These are phyloP conservation scores for Pyricularia grisea DNA, from an alignment of 2,329 filamentous ascomycete species.

Conservation along the genomic window DNA sequence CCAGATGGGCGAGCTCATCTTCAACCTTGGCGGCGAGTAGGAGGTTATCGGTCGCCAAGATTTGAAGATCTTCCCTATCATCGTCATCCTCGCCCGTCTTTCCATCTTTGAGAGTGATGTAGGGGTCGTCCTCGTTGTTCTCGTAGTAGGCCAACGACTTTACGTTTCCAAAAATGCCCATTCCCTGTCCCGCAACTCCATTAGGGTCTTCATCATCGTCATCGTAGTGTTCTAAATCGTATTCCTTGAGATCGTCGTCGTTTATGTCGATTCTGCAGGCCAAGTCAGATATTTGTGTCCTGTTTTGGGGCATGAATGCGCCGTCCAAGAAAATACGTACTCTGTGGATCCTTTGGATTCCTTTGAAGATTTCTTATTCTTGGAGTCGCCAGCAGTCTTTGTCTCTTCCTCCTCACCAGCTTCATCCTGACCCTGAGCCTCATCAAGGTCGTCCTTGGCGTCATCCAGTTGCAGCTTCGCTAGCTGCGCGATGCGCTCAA, in stretches of 20 bases:
- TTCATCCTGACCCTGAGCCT: conserved; percentile 40
- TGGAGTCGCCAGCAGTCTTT: conserved; percentile 14
- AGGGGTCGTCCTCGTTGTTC: conserved; percentile 90
- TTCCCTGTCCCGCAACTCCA: conserved; percentile 50
- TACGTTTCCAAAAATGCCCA: conserved; percentile 92
- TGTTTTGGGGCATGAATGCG: neutral
- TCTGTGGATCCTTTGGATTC: conserved; percentile 22
- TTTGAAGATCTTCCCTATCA: conserved; percentile 87
- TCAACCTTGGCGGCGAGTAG: conserved; percentile 89
- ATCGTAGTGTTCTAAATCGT: conserved; percentile 93
- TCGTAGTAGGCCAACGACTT: conserved; percentile 91
- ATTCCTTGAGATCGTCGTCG: conserved; percentile 90
- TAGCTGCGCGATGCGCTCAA: conserved; percentile 63
- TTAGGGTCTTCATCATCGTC: conserved; percentile 64
- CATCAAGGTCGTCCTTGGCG: conserved; percentile 75
- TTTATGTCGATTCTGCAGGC: conserved; percentile 39
- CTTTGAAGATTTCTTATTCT: conserved; percentile 16
- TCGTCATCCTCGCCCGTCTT: conserved; percentile 67
- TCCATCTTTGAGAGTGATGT: conserved; percentile 75
- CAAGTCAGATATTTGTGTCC: conserved; percentile 1
- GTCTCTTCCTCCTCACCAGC: conserved; percentile 15
- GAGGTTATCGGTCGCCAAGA: conserved; percentile 86
- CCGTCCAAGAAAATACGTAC: conserved; percentile 21
- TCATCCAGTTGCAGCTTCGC: conserved; percentile 80
- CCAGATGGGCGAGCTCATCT: conserved; percentile 91